phyloP scores from a whole-genome alignment of 306 rosid species.

The Pachyrhizus erosus region DNA sequence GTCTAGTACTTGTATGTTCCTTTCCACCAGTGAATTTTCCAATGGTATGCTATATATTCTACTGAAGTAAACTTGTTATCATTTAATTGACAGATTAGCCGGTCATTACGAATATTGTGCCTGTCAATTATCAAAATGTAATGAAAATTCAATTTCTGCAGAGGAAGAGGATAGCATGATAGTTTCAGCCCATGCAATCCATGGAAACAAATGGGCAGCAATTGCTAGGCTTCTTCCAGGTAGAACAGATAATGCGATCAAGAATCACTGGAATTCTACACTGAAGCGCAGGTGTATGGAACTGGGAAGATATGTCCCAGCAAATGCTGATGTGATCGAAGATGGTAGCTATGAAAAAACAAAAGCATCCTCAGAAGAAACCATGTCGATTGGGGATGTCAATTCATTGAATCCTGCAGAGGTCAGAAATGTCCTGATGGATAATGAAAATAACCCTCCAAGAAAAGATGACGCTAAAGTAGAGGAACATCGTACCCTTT shows the following conservation, averaged over 20 bases:
- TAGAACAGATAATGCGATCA: conserved; percentile 81
- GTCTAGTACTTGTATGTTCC: background rate
- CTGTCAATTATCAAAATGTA: conserved; percentile 15
- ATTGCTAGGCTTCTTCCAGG: conserved; percentile 83
- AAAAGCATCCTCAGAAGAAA: conserved; percentile 78
- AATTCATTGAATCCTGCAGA: conserved; percentile 49
- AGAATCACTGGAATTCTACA: conserved; percentile 88
- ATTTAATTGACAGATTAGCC: conserved; percentile 27
- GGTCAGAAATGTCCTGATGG: conserved; percentile 46
- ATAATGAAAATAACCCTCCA: conserved; percentile 41
- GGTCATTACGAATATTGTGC: background rate
- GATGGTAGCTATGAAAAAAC: conserved; percentile 56
- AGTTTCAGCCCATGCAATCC: conserved; percentile 71
- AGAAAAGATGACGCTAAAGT: conserved; percentile 40
- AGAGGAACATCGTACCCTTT: conserved; percentile 48
- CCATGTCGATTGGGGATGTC: conserved; percentile 53
- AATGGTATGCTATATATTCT: background rate
- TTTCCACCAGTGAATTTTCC: background rate
- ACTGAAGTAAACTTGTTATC: conserved; percentile 5
- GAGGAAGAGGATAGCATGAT: conserved; percentile 73
- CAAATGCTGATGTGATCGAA: conserved; percentile 39
- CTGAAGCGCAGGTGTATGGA: conserved; percentile 65
- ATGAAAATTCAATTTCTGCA: conserved; percentile 50
- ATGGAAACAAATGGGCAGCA: conserved; percentile 87
- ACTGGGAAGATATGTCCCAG: conserved; percentile 39